Evolutionary conservation across 169 alveolate genomes (phyloP), one percentile per base, ranked within the genome.

Genomic region (Cryptosporidium canis): DNA sequence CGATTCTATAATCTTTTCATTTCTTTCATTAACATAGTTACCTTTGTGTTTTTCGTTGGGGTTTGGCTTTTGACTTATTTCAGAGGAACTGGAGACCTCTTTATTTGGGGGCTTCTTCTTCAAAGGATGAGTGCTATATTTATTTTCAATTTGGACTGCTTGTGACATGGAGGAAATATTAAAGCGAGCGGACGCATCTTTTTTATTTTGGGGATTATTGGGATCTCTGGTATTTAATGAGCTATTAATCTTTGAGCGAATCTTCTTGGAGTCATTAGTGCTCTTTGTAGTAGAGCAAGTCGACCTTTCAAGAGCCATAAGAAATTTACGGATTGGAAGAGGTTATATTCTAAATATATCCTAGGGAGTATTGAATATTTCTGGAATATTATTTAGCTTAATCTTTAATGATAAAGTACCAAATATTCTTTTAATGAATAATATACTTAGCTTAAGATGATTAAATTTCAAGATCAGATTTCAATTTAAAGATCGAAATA

Each of bases 201-300:
- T 61, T 16, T 61, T 61, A 11, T 31, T 35, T 61, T n/a, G n/a
- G 27, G 68, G 33, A 35, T n/a, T 61, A 11, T 16, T 31, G 45
- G 21, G 0, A 18, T 61, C 45, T 16, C 47, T 61, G 68, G 29
- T 12, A 61, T 16, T 61, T 31, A 11, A 29, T 35, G 33, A 31
- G 24, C n/a, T 61, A 61, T 35, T 61, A 33, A 27, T 27, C 6
- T 61, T 61, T 61, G 68, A 61, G 18, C 14, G 48, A 7, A 12
- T 29, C 37, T 61, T 61, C 14, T n/a, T 61, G 68, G 68, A 61
- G 68, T 61, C 68, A 61, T 29, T 61, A 1, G 47, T 27, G 21
- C 68, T 61, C 68, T 44, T 61, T 11, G 68, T 29, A 27, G 45
- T 16, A 14, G 68, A 61, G n/a, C 68, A 61, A 29, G 27, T 18